A percentile compares a stretch with the other conserved stretches of the same genome.
Evolutionary conservation across 306 rosid genomes (phyloP).

Genomic region (Castanopsis chinensis): DNA sequence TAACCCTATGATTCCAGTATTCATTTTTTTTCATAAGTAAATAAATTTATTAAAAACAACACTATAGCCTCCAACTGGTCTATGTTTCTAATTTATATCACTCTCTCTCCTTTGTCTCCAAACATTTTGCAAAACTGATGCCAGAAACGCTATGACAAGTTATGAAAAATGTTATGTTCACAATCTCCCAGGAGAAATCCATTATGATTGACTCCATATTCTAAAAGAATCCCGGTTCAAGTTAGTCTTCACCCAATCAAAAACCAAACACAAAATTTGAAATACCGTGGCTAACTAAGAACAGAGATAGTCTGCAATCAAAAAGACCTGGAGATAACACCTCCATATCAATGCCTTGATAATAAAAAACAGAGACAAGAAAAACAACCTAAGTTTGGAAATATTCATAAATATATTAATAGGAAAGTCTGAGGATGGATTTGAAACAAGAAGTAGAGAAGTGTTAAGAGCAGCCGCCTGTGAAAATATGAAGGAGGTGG

Average conservation of each 20-base stretch:
- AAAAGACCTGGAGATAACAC: constrained; percentile 3
- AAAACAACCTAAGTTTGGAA: too few relatives aligned
- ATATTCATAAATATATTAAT: too few relatives aligned
- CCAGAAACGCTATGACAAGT: constrained; percentile 33
- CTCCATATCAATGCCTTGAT: neutral
- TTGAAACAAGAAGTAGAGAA: too few relatives aligned
- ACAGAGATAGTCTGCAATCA: neutral
- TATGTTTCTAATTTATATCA: neutral
- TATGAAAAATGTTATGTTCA: constrained; percentile 39
- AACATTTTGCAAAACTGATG: constrained; percentile 54
- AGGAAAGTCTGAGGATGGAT: too few relatives aligned
- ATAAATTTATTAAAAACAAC: too few relatives aligned
- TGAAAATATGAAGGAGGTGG: too few relatives aligned
- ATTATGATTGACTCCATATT: constrained; percentile 3
- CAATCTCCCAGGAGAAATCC: constrained; percentile 35
- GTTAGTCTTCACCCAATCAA: neutral
- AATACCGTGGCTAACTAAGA: neutral
- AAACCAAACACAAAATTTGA: neutral
- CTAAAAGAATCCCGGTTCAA: neutral
- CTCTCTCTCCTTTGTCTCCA: constrained; percentile 28
- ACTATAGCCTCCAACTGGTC: constrained; percentile 12
- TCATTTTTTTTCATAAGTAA: too few relatives aligned
- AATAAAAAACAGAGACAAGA: neutral
- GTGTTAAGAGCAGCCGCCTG: too few relatives aligned
- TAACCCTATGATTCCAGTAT: constrained; percentile 17